phyloP scores from a whole-genome alignment of 257 asterid genomes.

The Solanum habrochaites region DNA sequence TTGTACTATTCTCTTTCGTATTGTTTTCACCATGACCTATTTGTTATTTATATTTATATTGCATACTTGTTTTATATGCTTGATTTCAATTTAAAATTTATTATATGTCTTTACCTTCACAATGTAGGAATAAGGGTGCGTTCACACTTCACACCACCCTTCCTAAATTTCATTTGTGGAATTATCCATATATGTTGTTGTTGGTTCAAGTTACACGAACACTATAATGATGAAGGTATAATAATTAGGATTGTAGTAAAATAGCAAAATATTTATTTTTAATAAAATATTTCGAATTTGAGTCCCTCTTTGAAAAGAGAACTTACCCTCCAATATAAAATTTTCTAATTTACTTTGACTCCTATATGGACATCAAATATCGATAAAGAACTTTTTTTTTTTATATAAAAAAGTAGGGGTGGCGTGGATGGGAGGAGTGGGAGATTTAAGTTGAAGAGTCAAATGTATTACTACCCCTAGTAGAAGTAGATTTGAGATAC shows the following conservation, averaged over 20 bases:
- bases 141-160: not conserved
- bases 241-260: too few relatives aligned
- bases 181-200: not conserved
- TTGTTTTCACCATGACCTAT: too few relatives aligned
- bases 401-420: too few relatives aligned
- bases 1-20: not conserved
- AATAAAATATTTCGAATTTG: fast-evolving
- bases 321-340: too few relatives aligned
- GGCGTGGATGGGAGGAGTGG: too few relatives aligned
- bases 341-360: not conserved
- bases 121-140: not conserved
- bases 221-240: not conserved
- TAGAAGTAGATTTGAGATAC: not conserved
- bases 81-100: too few relatives aligned
- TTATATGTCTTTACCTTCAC: not conserved
- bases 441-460: not conserved
- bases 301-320: too few relatives aligned
- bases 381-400: too few relatives aligned
- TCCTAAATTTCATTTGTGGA: not conserved
- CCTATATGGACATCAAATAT: too few relatives aligned
- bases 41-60: not conserved
- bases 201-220: not conserved
- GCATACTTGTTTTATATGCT: not conserved
- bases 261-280: too few relatives aligned
- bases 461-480: not conserved